Base-by-base conservation (phyloP, 2,329 filamentous ascomycete genomes). In the Colletotrichum siamense region DNA sequence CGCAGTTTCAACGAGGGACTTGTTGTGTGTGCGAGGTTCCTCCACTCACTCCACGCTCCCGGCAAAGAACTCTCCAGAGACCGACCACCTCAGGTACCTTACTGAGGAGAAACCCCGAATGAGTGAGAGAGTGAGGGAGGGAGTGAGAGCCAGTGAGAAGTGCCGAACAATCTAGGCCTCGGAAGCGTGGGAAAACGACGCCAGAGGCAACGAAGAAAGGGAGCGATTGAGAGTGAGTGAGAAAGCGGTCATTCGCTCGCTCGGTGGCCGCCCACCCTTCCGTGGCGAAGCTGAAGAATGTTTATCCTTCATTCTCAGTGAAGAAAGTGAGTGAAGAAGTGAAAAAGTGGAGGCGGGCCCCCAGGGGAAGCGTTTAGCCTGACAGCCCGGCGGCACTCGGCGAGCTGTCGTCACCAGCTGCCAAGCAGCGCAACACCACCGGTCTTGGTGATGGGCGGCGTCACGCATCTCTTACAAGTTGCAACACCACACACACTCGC, bases 11-110 rank as follows among this genome's bases (percentile, higher is more conserved):
- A 49, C 16, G 32, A 39, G 55, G 62, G 69, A 28, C 55, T 52
- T 22, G 44, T 22, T 52, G 44, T 52, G 44, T 52, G n/a, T 22
- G 44, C 18, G 44, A 13, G 44, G 44, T 22, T 52, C 44, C 44
- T 52, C 44, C 44, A 52, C 44, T 52, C 44, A 52, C 44, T 22
- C n/a, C 44, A 52, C 44, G 44, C 44, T 62, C 49, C 49, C 74
- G 74, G 74, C 74, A 76, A 76, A 76, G 70, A 44, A 76, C 74
- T 76, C 74, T 76, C 74, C 74, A 49, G 26, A 67, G 15, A 52
- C 24, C 44, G 18, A 49, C 18, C 44, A 26, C 22, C 7, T 26
- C 4, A 28, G 26, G 16, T 44, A 16, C 34, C 34, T 36, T 36
- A 8, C 36, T 44, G 39, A 52, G 44, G 44, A 52, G 44, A 52